phyloP scores from a whole-genome alignment of 345 rosid genomes.

The Syzygium aqueum region DNA sequence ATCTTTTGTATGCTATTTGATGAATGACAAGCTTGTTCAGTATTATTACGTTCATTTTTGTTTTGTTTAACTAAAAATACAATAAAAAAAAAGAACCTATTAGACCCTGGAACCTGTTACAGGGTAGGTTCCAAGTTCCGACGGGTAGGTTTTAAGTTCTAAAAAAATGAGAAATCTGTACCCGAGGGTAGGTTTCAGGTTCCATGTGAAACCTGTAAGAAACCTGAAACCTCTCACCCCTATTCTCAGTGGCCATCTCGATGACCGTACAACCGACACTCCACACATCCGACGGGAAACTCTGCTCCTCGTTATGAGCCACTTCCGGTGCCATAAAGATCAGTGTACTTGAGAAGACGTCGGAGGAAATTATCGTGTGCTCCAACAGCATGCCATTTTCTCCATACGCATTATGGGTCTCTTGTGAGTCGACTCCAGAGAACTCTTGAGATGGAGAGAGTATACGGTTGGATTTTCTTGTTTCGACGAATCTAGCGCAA shows the following conservation, averaged over 20 bases:
- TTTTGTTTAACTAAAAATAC: too few relatives aligned
- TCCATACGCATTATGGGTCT: not conserved
- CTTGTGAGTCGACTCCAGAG: not conserved
- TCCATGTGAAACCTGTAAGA: too few relatives aligned
- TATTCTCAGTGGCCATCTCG: slow-evolving; percentile 67
- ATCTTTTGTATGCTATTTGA: too few relatives aligned
- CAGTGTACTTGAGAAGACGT: slow-evolving; percentile 68
- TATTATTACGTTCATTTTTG: too few relatives aligned
- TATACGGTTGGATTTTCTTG: not conserved
- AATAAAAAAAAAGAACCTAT: too few relatives aligned
- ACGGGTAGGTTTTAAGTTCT: too few relatives aligned
- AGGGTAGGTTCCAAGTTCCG: too few relatives aligned
- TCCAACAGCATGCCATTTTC: not conserved
- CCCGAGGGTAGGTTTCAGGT: too few relatives aligned
- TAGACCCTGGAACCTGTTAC: too few relatives aligned
- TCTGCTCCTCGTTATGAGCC: slow-evolving; percentile 78
- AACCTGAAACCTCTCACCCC: too few relatives aligned
- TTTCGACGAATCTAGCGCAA: slow-evolving; percentile 41
- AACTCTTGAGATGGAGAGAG: not conserved
- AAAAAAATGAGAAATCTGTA: too few relatives aligned
- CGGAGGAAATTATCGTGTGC: not conserved
- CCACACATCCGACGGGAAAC: slow-evolving; percentile 81
- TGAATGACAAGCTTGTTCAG: too few relatives aligned
- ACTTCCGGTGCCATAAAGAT: slow-evolving; percentile 94
- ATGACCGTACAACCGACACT: slow-evolving; percentile 69